Evolutionary conservation across 768 basidiomycete genomes (phyloP).

Genomic region (Boletus sensibilis): DNA sequence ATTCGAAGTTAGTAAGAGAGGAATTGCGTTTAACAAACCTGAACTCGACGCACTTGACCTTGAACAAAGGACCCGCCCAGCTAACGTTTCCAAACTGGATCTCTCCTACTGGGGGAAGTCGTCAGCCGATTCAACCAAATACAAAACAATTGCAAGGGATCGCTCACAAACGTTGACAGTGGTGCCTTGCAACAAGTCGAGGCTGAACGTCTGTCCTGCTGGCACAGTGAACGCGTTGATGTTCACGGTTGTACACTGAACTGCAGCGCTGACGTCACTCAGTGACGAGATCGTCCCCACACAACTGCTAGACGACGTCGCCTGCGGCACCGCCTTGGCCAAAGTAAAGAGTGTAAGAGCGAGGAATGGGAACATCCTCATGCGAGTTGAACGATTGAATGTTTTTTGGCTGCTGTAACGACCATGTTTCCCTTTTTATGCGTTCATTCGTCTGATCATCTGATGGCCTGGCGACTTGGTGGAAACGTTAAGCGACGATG

Average conservation of each 20-base stretch:
- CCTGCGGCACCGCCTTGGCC: conserved; percentile 14
- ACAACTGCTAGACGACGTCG: conserved; percentile 28
- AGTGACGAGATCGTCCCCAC: conserved; percentile 56
- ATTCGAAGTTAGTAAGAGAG: background rate
- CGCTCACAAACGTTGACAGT: conserved; percentile 58
- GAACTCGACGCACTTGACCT: conserved; percentile 40
- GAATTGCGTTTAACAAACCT: background rate
- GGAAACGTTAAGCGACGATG: background rate
- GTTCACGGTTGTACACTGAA: conserved; percentile 56
- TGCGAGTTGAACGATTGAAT: background rate
- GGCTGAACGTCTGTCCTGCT: conserved; percentile 48
- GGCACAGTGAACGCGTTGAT: conserved; percentile 58
- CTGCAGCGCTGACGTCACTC: conserved; percentile 48
- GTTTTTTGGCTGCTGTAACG: background rate
- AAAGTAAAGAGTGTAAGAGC: conserved; percentile 18
- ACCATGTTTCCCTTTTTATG: conserved; percentile 2
- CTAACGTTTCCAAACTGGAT: conserved; percentile 51
- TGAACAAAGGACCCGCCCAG: conserved; percentile 57
- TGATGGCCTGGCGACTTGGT: background rate
- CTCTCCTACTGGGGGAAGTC: conserved; percentile 47
- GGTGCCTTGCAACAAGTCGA: conserved; percentile 46
- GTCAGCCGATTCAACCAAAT: background rate
- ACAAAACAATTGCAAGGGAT: background rate
- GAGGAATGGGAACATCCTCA: conserved; percentile 9
- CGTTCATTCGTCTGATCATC: background rate